Evolutionary conservation across 2,329 filamentous ascomycete genomes (phyloP).

Genomic region (Penicillium sclerotiorum): DNA sequence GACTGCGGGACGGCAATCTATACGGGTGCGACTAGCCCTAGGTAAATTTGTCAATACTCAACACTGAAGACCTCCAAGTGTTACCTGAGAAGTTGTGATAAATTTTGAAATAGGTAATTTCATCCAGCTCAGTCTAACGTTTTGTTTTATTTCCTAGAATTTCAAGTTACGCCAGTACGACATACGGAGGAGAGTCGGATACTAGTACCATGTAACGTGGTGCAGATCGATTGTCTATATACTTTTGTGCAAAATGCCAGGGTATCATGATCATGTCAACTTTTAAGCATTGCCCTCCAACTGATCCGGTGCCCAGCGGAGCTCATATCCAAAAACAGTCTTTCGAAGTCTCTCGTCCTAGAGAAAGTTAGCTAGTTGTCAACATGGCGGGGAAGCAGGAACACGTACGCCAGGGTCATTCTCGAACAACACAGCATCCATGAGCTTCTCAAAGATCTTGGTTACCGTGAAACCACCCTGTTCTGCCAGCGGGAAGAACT

Average conservation of each 20-base stretch:
- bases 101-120: too few species aligned
- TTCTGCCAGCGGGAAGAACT: conserved; percentile 78
- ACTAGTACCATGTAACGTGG: background rate
- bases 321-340: conserved; percentile 77
- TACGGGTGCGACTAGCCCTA: background rate
- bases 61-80: too few species aligned
- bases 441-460: conserved; percentile 76
- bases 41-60: too few species aligned
- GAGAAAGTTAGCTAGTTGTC: conserved; percentile 16
- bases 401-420: conserved; percentile 72
- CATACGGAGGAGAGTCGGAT: background rate
- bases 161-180: background rate
- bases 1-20: conserved; percentile 13
- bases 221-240: background rate
- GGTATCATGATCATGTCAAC: conserved; percentile 17
- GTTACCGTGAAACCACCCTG: conserved; percentile 73
- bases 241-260: conserved; percentile 6
- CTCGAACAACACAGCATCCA: conserved; percentile 88
- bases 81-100: too few species aligned
- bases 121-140: too few species aligned
- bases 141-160: too few species aligned
- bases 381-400: background rate
- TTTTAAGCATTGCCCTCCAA: conserved; percentile 14
- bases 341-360: conserved; percentile 76
- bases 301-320: conserved; percentile 62